Evolutionary conservation across 108 stramenopile genomes (phyloP).

Genomic region (Parietichytrium sp.): DNA sequence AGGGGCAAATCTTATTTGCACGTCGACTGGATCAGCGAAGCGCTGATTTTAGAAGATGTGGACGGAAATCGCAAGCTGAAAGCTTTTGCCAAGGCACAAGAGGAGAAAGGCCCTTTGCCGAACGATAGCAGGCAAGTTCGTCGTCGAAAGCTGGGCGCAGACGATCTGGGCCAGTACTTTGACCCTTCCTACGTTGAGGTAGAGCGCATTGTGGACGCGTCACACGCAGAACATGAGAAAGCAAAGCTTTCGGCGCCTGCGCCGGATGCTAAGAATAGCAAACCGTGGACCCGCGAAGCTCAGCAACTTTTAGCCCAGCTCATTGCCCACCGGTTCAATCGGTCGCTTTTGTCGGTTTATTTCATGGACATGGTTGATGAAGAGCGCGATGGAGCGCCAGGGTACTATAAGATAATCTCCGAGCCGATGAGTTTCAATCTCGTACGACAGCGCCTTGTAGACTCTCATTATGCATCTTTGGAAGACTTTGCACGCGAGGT

Average conservation of each 20-base stretch:
- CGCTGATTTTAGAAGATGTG: neutral
- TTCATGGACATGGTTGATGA: constrained; percentile 35
- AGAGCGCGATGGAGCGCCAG: constrained; percentile 35
- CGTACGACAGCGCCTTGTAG: constrained; percentile 7
- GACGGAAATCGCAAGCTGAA: neutral
- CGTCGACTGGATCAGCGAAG: constrained; percentile 23
- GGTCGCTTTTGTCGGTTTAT: neutral
- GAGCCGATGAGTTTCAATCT: constrained; percentile 13
- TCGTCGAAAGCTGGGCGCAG: too few species aligned
- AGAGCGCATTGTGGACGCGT: constrained; percentile 31
- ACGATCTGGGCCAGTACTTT: constrained; percentile 39
- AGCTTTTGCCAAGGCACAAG: neutral
- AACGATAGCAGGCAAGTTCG: neutral
- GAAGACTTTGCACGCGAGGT: neutral
- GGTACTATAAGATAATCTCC: neutral
- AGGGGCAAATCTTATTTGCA: constrained; percentile 30
- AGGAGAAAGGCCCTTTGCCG: neutral
- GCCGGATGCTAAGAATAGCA: neutral
- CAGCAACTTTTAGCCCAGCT: neutral
- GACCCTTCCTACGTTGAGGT: constrained; percentile 38
- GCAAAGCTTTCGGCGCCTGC: neutral
- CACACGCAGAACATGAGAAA: neutral
- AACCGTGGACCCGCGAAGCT: constrained; percentile 6
- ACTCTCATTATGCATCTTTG: neutral
- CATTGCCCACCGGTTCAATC: constrained; percentile 15